Evolutionary conservation across 106 monocot genomes (phyloP).

Genomic region (Chionographis japonica): DNA sequence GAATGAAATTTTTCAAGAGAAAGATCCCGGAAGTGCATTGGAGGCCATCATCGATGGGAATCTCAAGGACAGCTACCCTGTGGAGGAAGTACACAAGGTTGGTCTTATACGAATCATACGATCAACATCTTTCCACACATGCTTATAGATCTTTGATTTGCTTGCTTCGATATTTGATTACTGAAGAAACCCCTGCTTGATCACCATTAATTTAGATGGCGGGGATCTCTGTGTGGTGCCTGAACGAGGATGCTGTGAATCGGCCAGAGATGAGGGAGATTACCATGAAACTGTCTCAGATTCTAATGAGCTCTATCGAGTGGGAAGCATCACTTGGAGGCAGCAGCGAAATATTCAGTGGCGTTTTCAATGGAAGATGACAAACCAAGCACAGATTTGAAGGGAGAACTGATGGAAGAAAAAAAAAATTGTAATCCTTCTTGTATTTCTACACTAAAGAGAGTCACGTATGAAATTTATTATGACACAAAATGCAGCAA

Average conservation of each 20-base stretch:
- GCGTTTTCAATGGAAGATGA: conserved; percentile 33
- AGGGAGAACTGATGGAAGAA: too few species aligned
- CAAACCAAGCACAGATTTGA: not conserved
- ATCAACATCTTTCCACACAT: too few species aligned
- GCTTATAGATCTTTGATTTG: too few species aligned
- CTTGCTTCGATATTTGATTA: not conserved
- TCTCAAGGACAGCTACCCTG: conserved; percentile 32
- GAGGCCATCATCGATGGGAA: conserved; percentile 33
- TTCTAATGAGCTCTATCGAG: conserved; percentile 35
- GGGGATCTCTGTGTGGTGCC: conserved; percentile 35
- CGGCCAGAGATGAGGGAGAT: conserved; percentile 54
- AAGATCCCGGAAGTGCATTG: conserved; percentile 29
- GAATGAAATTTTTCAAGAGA: conserved; percentile 18
- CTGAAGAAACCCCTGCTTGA: not conserved
- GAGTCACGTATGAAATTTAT: too few species aligned
- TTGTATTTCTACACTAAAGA: too few species aligned
- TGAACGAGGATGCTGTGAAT: conserved; percentile 28
- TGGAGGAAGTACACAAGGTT: conserved; percentile 46
- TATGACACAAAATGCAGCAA: too few species aligned
- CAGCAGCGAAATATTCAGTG: conserved; percentile 39
- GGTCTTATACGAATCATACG: not conserved
- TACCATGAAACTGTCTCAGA: conserved; percentile 31
- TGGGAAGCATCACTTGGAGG: conserved; percentile 57
- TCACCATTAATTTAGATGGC: conserved; percentile 28
- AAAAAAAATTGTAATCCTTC: too few species aligned